These are phyloP conservation scores for Celoporthe dispersa DNA, from an alignment of 2,329 filamentous ascomycete species.

Conservation along the genomic window DNA sequence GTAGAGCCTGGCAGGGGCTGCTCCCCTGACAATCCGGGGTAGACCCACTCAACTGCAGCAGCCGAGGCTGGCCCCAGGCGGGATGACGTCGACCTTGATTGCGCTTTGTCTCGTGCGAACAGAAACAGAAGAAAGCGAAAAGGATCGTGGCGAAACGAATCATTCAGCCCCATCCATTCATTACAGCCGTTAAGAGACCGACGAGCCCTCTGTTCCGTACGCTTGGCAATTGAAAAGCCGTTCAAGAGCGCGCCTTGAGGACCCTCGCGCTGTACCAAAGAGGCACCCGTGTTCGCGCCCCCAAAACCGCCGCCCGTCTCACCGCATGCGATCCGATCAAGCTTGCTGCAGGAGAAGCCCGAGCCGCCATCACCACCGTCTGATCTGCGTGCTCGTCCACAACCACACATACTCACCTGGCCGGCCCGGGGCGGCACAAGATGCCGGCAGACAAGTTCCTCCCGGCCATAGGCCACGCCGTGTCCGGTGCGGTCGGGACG, in stretches of 20 bases:
- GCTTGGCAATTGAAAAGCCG: not conserved
- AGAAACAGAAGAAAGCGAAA: not conserved
- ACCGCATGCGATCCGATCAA: not conserved
- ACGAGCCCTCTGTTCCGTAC: not conserved
- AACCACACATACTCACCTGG: not conserved
- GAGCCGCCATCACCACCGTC: not conserved
- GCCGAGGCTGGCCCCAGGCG: not conserved
- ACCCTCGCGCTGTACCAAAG: not conserved
- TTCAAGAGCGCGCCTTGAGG: not conserved
- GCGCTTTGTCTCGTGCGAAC: not conserved
- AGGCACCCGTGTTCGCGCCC: not conserved
- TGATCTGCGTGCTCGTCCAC: not conserved
- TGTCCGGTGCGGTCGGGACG: slow-evolving; percentile 78
- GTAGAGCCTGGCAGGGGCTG: not conserved
- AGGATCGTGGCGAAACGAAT: not conserved
- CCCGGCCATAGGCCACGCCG: slow-evolving; percentile 79
- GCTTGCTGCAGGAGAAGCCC: not conserved
- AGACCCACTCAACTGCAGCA: slow-evolving; percentile 1
- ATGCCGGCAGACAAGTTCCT: slow-evolving; percentile 48
- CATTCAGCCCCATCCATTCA: not conserved
- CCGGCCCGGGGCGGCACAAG: not conserved
- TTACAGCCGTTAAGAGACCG: too few relatives aligned
- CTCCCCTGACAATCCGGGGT: slow-evolving; percentile 1
- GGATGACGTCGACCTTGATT: slow-evolving; percentile 1
- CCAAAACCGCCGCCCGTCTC: not conserved